Percentiles rank a stretch among this genome's conserved stretches.
Evolutionary conservation across 1,284 basidiomycete genomes (phyloP).

Genomic region (Malassezia restricta): DNA sequence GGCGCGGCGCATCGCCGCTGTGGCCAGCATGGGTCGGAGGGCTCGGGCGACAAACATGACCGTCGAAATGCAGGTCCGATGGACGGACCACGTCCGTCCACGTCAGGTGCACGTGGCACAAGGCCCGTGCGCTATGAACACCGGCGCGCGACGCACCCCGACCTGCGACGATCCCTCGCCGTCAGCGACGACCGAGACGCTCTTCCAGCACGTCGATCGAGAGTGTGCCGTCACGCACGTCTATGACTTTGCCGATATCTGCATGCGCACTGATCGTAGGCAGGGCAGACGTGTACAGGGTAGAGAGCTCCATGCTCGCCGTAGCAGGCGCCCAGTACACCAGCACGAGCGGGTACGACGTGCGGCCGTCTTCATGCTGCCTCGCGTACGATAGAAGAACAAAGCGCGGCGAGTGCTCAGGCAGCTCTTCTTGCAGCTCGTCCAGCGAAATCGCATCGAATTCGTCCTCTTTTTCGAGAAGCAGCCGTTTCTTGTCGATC

Average conservation of each 20-base stretch:
- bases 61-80: no score
- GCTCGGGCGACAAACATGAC: no score
- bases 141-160: no score
- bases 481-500: slow-evolving; percentile 34
- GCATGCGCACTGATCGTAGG: slow-evolving; percentile 28
- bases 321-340: slow-evolving; percentile 39
- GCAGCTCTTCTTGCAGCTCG: slow-evolving; percentile 55
- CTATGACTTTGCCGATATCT: slow-evolving; percentile 38
- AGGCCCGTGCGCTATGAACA: no score
- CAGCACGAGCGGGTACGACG: slow-evolving; percentile 52
- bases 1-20: not conserved
- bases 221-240: slow-evolving; percentile 32
- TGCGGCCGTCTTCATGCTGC: slow-evolving; percentile 67
- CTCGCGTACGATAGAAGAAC: slow-evolving; percentile 72
- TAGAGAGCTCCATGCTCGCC: slow-evolving; percentile 29
- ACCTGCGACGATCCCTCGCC: no score
- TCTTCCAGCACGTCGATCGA: slow-evolving; percentile 18
- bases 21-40: not conserved
- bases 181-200: slow-evolving; percentile 9
- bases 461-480: slow-evolving; percentile 35
- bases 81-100: no score
- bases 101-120: no score
- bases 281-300: slow-evolving; percentile 42
- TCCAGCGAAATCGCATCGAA: slow-evolving; percentile 21
- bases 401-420: slow-evolving; percentile 77